A percentile compares a stretch with the other conserved stretches of the same genome.
Conservation (phyloP, 2,329 filamentous ascomycete species). For the Ophiostoma piceae region DNA sequence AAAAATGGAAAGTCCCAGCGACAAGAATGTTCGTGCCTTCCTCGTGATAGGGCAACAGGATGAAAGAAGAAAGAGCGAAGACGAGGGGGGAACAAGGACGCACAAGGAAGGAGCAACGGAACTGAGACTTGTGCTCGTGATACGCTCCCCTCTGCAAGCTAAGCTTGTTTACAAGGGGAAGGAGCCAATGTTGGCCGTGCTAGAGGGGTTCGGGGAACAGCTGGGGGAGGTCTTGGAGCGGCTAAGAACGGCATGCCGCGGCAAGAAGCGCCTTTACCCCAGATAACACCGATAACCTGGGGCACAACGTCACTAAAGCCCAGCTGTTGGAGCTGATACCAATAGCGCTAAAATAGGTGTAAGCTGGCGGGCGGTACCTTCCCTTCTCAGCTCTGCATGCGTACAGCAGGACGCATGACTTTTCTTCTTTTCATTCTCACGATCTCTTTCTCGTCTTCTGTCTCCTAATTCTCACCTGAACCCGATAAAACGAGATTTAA, state of each 20-base stretch:
- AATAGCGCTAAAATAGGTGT: not conserved
- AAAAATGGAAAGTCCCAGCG: not conserved
- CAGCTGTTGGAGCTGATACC: not conserved
- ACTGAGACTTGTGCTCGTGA: not conserved
- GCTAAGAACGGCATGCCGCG: conserved; percentile 45
- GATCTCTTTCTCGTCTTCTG: not conserved
- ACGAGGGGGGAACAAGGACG: not conserved
- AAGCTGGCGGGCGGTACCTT: not conserved
- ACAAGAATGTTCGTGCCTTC: not conserved
- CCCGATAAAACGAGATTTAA: too few species aligned
- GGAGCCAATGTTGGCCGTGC: not conserved
- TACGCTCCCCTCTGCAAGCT: not conserved
- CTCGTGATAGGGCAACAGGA: not conserved
- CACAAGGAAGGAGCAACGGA: not conserved
- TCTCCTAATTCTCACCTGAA: too few species aligned
- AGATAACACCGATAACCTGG: conserved; percentile 10
- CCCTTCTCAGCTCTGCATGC: not conserved
- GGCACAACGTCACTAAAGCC: conserved; percentile 18
- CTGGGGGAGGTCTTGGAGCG: conserved; percentile 25
- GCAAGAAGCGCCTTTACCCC: conserved; percentile 26
- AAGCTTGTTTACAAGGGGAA: conserved; percentile 16
- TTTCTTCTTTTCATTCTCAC: not conserved
- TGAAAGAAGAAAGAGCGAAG: conserved; percentile 1
- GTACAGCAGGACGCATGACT: not conserved
- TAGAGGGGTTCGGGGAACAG: conserved; percentile 7